Conservation (phyloP, 495 filamentous ascomycete species). For the Podospora comata region DNA sequence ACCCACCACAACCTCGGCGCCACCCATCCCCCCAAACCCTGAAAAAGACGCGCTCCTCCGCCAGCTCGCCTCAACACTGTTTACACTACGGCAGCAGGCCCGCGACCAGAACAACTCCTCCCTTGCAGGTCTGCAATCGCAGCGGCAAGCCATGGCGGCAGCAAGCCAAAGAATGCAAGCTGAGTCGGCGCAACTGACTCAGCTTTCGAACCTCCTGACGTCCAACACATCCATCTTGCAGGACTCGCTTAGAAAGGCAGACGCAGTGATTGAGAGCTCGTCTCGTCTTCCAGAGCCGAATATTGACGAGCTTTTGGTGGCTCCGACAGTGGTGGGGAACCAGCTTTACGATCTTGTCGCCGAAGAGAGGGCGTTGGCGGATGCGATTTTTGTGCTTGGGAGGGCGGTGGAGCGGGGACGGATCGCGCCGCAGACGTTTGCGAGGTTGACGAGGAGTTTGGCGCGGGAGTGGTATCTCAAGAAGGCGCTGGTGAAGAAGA, state of each 20-base stretch:
- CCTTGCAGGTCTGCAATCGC: slow-evolving; percentile 69
- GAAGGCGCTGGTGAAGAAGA: slow-evolving; percentile 82
- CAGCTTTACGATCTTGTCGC: slow-evolving; percentile 41
- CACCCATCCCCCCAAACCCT: slow-evolving; percentile 90
- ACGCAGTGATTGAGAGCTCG: slow-evolving; percentile 68
- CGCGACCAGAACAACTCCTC: slow-evolving; percentile 65
- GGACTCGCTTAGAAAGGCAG: slow-evolving; percentile 67
- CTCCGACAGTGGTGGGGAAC: slow-evolving; percentile 58
- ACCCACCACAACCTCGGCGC: slow-evolving; percentile 46
- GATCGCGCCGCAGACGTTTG: slow-evolving; percentile 72
- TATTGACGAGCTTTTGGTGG: slow-evolving; percentile 89
- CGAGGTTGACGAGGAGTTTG: slow-evolving; percentile 71
- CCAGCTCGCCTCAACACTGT: slow-evolving; percentile 67
- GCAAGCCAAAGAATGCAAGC: slow-evolving; percentile 63
- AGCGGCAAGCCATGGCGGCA: slow-evolving; percentile 70
- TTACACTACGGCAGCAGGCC: slow-evolving; percentile 60
- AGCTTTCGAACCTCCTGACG: slow-evolving; percentile 63
- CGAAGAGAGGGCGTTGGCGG: slow-evolving; percentile 75
- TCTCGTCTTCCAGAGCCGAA: slow-evolving; percentile 48
- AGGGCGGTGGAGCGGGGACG: slow-evolving; percentile 73
- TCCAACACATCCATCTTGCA: slow-evolving; percentile 77
- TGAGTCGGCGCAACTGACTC: slow-evolving; percentile 67
- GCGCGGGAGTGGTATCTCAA: slow-evolving; percentile 85
- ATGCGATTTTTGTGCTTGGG: slow-evolving; percentile 78
- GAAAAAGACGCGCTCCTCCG: slow-evolving; percentile 88